Conservation (phyloP, 2,329 filamentous ascomycete species). For the Colletotrichum shisoi region DNA sequence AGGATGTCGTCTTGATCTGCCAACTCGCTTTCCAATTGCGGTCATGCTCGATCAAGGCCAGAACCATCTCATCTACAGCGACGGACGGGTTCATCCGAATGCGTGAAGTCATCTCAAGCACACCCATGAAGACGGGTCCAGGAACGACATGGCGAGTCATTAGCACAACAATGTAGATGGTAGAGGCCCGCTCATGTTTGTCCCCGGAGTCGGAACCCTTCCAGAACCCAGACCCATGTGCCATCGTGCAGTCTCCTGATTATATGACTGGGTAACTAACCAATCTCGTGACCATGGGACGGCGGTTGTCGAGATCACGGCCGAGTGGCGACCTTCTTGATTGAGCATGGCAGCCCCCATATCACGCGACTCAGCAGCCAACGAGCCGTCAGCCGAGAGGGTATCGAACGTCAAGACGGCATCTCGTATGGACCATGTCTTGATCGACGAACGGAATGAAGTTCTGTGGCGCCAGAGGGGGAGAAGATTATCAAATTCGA, state of each 20-base stretch:
- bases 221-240: background rate
- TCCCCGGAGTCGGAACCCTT: background rate
- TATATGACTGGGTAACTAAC: background rate
- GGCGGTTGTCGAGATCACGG: background rate
- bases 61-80: background rate
- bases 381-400: background rate
- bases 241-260: background rate
- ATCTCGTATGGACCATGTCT: too few relatives aligned
- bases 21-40: too few relatives aligned
- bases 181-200: background rate
- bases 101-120: background rate
- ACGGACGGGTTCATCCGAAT: background rate
- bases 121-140: background rate
- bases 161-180: background rate
- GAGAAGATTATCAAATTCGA: background rate
- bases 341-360: slow-evolving; percentile 1
- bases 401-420: background rate
- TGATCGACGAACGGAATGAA: too few relatives aligned
- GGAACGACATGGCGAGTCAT: slow-evolving; percentile 5
- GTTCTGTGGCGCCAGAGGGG: too few relatives aligned
- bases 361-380: background rate
- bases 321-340: background rate
- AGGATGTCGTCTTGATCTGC: background rate
- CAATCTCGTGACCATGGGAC: background rate
- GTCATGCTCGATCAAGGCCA: background rate